Evolutionary conservation across 768 basidiomycete species (phyloP).

Genomic region (Naganishia onofrii): DNA sequence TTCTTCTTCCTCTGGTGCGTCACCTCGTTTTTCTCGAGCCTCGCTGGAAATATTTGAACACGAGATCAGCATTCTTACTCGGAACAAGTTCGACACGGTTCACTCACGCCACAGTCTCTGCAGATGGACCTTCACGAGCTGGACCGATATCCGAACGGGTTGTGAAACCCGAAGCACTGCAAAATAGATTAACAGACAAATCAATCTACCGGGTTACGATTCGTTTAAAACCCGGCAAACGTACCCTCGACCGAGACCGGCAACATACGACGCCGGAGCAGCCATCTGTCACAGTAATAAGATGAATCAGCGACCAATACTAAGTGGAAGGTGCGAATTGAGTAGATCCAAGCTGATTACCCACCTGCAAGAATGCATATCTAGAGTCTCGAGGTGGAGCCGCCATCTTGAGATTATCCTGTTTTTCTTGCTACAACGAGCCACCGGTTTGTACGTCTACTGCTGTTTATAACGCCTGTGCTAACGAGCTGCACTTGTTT

Average conservation of each 20-base stretch:
- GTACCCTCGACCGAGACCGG: constrained; percentile 94
- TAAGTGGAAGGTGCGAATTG: not conserved
- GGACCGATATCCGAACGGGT: constrained; percentile 99
- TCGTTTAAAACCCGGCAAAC: constrained; percentile 38
- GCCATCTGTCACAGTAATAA: constrained; percentile 49
- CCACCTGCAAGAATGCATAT: constrained; percentile 48
- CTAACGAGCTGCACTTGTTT: not conserved
- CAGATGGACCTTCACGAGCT: constrained; percentile 89
- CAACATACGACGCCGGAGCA: constrained; percentile 94
- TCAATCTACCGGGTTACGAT: not conserved
- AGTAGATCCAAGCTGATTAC: not conserved
- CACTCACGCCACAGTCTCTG: constrained; percentile 80
- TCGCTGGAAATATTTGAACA: constrained; percentile 60
- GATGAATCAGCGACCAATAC: not conserved
- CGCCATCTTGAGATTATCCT: constrained; percentile 24
- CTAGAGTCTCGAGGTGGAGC: constrained; percentile 38
- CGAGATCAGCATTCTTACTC: not conserved
- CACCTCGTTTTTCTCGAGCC: constrained; percentile 78
- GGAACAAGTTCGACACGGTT: not conserved
- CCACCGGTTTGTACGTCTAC: not conserved
- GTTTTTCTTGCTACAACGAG: not conserved
- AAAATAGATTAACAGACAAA: not conserved
- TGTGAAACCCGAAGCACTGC: constrained; percentile 91
- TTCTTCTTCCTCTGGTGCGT: constrained; percentile 82
- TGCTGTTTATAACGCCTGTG: not conserved